Evolutionary conservation across 2,329 filamentous ascomycete genomes (phyloP), one percentile per base, ranked within the genome.

Genomic region (Triangularia setosa): DNA sequence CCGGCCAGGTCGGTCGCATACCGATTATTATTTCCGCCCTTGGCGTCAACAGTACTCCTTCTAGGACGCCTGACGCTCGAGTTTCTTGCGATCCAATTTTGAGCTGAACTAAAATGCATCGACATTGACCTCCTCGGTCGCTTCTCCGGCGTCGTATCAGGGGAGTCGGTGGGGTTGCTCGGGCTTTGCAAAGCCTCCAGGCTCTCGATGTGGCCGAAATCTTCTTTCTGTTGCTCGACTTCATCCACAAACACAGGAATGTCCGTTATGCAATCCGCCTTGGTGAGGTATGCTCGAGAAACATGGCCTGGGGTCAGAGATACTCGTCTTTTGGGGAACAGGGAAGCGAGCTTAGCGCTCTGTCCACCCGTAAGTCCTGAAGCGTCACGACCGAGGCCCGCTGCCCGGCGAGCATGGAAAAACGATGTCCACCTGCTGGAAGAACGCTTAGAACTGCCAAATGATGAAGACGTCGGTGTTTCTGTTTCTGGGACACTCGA

Each of bases 11-110:
- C 84, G 70, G 85, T 86, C 62, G 81, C 79, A 75, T 85, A 79
- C 59, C 84, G 83, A 73, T 79, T 81, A 67, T 76, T 27, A 53
- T 40, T 78, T 70, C 76, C 77, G 68, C 71, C 75, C 69, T 74
- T 77, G 24, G 76, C 73, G 61, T 80, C 77, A 66, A 68, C 60
- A 4, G 76, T 75, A 64, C 78, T 79, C 65, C 82, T 80, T 74
- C 86, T 88, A 28, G 80, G 76, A 23, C 82, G 82, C 58, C 84
- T 82, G 61, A 87, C 72, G 74, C 86, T 88, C 62, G 84, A 81
- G 8, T 81, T 79, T 72, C 78, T 83, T 33, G 83, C 76, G 67
- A 87, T 83, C 84, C 85, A 87, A 58, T 77, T 82, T 58, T 77
- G 79, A 16, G 85, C 80, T 1, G 85, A 84, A 65, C 79, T 79